Percentiles rank a stretch among this genome's conserved stretches.
phyloP scores from a whole-genome alignment of 768 basidiomycete genomes.

The Favolaschia claudopus region DNA sequence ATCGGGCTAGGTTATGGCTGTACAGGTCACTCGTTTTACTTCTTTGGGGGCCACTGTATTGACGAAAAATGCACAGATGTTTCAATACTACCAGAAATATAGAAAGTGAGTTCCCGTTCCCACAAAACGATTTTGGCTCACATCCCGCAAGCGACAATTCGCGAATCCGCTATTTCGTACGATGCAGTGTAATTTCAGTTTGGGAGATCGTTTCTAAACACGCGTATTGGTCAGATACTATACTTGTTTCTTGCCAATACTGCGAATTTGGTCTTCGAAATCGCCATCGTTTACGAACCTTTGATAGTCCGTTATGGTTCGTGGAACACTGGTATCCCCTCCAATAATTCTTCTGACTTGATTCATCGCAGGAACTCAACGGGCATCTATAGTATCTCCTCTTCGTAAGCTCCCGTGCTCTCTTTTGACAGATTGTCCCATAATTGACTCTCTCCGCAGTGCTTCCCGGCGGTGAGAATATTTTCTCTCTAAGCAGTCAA shows the following conservation, averaged over 20 bases:
- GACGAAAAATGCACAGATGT: slow-evolving; percentile 16
- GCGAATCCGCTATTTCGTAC: slow-evolving; percentile 24
- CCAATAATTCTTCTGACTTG: too few species aligned
- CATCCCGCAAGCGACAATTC: slow-evolving; percentile 1
- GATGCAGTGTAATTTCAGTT: neutral
- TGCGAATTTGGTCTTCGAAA: slow-evolving; percentile 12
- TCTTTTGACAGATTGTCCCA: neutral
- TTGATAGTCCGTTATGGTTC: slow-evolving; percentile 21
- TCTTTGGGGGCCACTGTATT: neutral
- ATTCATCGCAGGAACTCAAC: slow-evolving; percentile 6
- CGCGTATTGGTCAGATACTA: slow-evolving; percentile 1
- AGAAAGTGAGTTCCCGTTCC: neutral
- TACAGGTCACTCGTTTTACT: neutral
- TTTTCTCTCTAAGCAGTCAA: neutral
- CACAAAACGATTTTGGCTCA: neutral
- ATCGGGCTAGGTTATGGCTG: slow-evolving; percentile 8
- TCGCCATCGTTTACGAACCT: slow-evolving; percentile 25
- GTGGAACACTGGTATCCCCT: neutral
- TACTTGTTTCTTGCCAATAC: slow-evolving; percentile 19
- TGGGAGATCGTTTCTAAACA: neutral
- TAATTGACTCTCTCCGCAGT: slow-evolving; percentile 2
- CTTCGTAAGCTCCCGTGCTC: neutral
- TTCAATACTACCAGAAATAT: slow-evolving; percentile 17
- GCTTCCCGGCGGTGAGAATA: slow-evolving; percentile 16
- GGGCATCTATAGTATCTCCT: slow-evolving; percentile 13